phyloP scores from a whole-genome alignment of 805 yeast genomes.

The Huiozyma naganishii region DNA sequence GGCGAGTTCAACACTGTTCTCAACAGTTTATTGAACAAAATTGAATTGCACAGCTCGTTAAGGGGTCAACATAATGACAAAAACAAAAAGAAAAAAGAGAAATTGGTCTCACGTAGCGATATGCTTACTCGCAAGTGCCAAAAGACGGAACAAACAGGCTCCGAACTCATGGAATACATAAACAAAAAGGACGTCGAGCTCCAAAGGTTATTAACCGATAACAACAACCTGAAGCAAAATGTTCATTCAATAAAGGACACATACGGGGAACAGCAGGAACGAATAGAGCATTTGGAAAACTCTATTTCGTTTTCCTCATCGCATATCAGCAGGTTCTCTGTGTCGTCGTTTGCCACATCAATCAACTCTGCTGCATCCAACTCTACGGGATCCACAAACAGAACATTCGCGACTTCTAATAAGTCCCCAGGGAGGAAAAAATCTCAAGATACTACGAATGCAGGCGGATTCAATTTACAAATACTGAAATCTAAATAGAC shows the following conservation, averaged over 20 bases:
- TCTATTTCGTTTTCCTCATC: conserved; percentile 4
- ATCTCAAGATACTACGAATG: no score
- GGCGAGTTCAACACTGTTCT: neutral
- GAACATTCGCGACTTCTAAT: neutral
- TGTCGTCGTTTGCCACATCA: no score
- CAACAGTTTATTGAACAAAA: neutral
- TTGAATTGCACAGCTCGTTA: no score
- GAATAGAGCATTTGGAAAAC: conserved; percentile 30
- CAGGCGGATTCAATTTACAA: conserved; percentile 2
- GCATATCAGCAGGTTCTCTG: no score
- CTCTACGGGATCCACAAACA: neutral
- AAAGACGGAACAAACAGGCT: no score
- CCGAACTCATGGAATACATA: conserved; percentile 1
- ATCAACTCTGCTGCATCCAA: no score
- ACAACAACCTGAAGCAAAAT: neutral
- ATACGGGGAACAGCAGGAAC: conserved; percentile 28
- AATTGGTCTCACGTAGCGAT: no score
- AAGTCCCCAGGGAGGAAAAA: no score
- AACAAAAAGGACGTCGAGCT: conserved; percentile 11
- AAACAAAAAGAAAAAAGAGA: no score
- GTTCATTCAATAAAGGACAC: conserved; percentile 21
- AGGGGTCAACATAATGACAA: no score
- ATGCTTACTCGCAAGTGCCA: no score
- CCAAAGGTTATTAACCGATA: conserved; percentile 6
- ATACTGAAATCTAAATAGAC: conserved; percentile 1